phyloP scores from a whole-genome alignment of 1,139 yeast species.

The Protomyces pachydermus region DNA sequence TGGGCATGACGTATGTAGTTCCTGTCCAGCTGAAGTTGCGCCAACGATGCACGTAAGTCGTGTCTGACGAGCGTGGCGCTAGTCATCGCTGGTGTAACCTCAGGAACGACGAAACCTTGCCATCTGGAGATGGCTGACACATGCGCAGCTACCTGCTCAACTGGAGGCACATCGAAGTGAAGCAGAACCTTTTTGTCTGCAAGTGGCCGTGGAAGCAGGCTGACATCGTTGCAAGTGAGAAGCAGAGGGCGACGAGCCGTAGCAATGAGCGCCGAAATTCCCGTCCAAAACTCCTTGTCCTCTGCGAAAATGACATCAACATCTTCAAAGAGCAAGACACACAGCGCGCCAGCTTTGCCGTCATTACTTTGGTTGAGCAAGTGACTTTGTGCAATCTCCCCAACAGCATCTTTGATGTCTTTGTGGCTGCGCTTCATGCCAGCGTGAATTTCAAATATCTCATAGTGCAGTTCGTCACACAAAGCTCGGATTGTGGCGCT shows the following conservation, averaged over 20 bases:
- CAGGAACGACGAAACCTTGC: too few relatives aligned
- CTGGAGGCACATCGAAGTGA: neutral
- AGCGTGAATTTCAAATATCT: slow-evolving; percentile 76
- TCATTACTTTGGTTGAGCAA: slow-evolving; percentile 50
- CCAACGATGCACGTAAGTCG: neutral
- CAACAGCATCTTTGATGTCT: slow-evolving; percentile 60
- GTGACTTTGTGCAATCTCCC: slow-evolving; percentile 80
- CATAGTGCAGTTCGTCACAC: slow-evolving; percentile 59
- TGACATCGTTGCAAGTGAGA: slow-evolving; percentile 60
- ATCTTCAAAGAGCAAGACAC: slow-evolving; percentile 71
- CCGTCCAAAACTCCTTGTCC: slow-evolving; percentile 76
- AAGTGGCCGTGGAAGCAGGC: slow-evolving; percentile 53
- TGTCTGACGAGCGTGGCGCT: too few relatives aligned
- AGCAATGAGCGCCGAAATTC: slow-evolving; percentile 58
- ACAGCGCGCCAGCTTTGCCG: slow-evolving; percentile 30
- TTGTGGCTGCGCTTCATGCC: slow-evolving; percentile 67
- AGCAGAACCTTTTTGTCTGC: slow-evolving; percentile 14
- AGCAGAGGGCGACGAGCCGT: slow-evolving; percentile 75
- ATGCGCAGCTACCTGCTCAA: neutral
- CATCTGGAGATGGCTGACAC: neutral
- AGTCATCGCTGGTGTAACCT: too few relatives aligned
- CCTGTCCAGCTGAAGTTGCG: neutral
- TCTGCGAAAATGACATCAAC: slow-evolving; percentile 77
- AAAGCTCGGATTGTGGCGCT: slow-evolving; percentile 69
- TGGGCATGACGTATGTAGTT: neutral